Base-by-base conservation (phyloP, 2,329 filamentous ascomycete species). In the Hymenoscyphus infarciens region DNA sequence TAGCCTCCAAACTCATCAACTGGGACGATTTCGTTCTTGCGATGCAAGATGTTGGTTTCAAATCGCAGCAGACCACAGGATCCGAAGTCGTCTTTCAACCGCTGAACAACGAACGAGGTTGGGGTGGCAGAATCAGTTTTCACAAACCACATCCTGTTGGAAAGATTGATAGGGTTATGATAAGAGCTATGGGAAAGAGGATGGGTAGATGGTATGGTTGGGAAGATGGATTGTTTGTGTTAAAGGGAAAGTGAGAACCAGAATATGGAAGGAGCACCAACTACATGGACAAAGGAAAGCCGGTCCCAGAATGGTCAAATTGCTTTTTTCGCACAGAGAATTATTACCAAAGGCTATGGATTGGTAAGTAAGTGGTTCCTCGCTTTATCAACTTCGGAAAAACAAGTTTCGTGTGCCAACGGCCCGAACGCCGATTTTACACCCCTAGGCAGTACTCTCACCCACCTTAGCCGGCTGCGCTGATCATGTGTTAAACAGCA, bases 1-100 rank as follows among this genome's bases (percentile, higher is more conserved):
- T 22, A 6, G 33, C 62, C 8, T n/a, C 45, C 1, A 64, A 64
- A n/a, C 29, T 61, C 2, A 33, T 59, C 11, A 59, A 61, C 31
- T 61, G 62, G 62, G 62, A 64, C 27, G 59, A 61, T 52, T 64
- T 64, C 13, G 52, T 63, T 3, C 35, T 56, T 6, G 61, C 61
- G 6, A 60, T 60, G 38, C 27, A 56, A 54, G 57, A 60, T 57
- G 57, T 52, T 6, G 57, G 61, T 8, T 60, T 56, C 31, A n/a
- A 33, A 27, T 29, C 45, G 11, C 42, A 55, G 5, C 60, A 61
- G 27, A 56, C 42, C 5, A 62, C 49, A 19, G 57, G 57, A 15
- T 52, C 52, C 6, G 57, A 56, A 60, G 57, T 60, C 6, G 52
- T 60, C 2, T 63, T 63, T 19, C 35, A 60, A 16, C 61, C 58